phyloP scores from a whole-genome alignment of 176 grass and related monocot genomes.

The Avena sativa region DNA sequence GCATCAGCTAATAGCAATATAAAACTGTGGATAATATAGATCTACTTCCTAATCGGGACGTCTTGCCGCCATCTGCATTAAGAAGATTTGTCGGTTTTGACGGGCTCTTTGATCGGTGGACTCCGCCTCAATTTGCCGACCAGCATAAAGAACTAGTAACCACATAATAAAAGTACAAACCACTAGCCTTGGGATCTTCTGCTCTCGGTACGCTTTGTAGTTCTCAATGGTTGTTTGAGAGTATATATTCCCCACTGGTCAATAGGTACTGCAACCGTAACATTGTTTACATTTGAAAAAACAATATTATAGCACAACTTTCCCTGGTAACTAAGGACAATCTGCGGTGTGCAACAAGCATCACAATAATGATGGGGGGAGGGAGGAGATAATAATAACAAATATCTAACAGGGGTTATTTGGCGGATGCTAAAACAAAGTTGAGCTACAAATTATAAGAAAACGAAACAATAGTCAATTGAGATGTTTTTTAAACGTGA shows the following conservation, averaged over 20 bases:
- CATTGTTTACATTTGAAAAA: constrained; percentile 9
- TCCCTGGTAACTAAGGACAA: constrained; percentile 33
- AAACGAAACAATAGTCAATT: background rate
- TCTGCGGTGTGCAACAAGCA: background rate
- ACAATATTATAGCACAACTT: constrained; percentile 17
- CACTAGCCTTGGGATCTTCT: constrained; percentile 44
- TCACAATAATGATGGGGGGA: background rate
- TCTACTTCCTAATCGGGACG: constrained; percentile 34
- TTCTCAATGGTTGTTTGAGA: constrained; percentile 30
- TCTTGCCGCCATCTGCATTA: constrained; percentile 36
- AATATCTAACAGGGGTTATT: constrained; percentile 20
- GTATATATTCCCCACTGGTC: constrained; percentile 42
- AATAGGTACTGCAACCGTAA: constrained; percentile 30
- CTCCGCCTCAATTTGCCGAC: constrained; percentile 46
- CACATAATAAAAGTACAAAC: constrained; percentile 40
- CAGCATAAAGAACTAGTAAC: constrained; percentile 45
- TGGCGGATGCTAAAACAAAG: background rate
- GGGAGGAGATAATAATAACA: background rate
- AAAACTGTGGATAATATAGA: constrained; percentile 51
- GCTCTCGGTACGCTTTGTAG: constrained; percentile 29
- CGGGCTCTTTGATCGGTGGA: constrained; percentile 7
- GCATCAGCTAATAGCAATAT: constrained; percentile 33
- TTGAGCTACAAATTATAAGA: background rate
- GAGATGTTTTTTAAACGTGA: background rate
- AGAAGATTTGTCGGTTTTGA: constrained; percentile 39